A percentile compares a stretch with the other conserved stretches of the same genome.
Conservation (phyloP, 257 asterid genomes). For the Solanum pennellii region DNA sequence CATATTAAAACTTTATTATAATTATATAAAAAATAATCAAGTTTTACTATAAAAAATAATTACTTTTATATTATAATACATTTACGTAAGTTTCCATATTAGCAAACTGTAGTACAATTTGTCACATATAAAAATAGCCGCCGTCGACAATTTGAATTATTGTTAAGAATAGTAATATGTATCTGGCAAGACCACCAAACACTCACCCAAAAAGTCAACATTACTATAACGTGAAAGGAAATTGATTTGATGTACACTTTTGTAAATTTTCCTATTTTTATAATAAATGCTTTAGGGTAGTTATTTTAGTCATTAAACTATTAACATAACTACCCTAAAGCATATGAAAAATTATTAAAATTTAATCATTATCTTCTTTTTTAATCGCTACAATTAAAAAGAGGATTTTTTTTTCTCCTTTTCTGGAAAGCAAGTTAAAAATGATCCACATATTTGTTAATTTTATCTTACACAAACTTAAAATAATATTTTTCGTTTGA, state of each 20-base stretch:
- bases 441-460: background rate
- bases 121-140: background rate
- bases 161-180: background rate
- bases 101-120: background rate
- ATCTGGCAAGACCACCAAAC: background rate
- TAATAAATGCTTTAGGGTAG: background rate
- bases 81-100: too few species aligned
- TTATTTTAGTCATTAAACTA: too few species aligned
- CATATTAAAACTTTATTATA: too few species aligned
- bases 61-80: too few species aligned
- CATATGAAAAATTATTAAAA: too few species aligned
- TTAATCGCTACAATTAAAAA: background rate
- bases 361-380: background rate
- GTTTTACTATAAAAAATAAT: too few species aligned
- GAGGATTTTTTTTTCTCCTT: too few species aligned
- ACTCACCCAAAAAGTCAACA: background rate
- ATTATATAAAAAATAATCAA: too few species aligned
- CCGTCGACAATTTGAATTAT: background rate
- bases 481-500: rapidly evolving
- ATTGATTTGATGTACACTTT: background rate
- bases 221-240: background rate
- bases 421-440: background rate
- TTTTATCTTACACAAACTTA: background rate
- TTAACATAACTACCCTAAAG: too few species aligned
- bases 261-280: background rate